Conservation (phyloP, 2,329 filamentous ascomycete genomes). For the Neodidymelliopsis sp. region DNA sequence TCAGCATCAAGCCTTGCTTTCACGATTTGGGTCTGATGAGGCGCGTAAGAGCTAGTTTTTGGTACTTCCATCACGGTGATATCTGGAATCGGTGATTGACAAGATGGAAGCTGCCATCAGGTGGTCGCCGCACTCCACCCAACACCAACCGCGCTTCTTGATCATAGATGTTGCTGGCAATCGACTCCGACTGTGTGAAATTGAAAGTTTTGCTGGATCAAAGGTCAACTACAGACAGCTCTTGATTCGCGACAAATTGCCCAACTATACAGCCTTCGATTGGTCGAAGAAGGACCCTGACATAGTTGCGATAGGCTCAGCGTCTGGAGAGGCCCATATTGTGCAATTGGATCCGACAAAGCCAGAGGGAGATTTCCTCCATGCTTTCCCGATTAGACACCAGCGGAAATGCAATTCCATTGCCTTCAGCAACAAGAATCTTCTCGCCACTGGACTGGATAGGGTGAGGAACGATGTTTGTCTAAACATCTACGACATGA, state of each 20-base stretch:
- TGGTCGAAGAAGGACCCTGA: slow-evolving; percentile 69
- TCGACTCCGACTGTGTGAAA: slow-evolving; percentile 64
- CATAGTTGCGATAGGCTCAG: slow-evolving; percentile 77
- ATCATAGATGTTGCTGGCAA: slow-evolving; percentile 68
- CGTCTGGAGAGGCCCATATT: slow-evolving; percentile 77
- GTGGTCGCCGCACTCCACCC: slow-evolving; percentile 67
- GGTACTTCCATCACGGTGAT: slow-evolving; percentile 2
- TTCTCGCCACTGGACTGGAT: slow-evolving; percentile 80
- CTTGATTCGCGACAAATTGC: slow-evolving; percentile 62
- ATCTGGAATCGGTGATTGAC: slow-evolving; percentile 6
- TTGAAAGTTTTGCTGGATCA: slow-evolving; percentile 48
- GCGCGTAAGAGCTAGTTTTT: slow-evolving; percentile 5
- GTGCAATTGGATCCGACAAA: slow-evolving; percentile 73
- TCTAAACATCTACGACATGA: slow-evolving; percentile 83
- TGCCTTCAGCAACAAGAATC: slow-evolving; percentile 74
- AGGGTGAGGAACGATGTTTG: slow-evolving; percentile 82
- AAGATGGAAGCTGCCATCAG: slow-evolving; percentile 68
- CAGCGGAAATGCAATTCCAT: slow-evolving; percentile 82
- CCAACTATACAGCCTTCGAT: slow-evolving; percentile 70
- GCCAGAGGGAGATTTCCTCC: slow-evolving; percentile 52
- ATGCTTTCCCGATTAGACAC: slow-evolving; percentile 76
- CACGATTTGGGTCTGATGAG: slow-evolving; percentile 7
- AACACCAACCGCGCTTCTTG: slow-evolving; percentile 63
- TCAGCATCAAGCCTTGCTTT: neutral
- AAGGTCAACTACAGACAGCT: slow-evolving; percentile 62